Base-by-base conservation (phyloP, 352 stramenopile species). In the Phytophthora pisi region DNA sequence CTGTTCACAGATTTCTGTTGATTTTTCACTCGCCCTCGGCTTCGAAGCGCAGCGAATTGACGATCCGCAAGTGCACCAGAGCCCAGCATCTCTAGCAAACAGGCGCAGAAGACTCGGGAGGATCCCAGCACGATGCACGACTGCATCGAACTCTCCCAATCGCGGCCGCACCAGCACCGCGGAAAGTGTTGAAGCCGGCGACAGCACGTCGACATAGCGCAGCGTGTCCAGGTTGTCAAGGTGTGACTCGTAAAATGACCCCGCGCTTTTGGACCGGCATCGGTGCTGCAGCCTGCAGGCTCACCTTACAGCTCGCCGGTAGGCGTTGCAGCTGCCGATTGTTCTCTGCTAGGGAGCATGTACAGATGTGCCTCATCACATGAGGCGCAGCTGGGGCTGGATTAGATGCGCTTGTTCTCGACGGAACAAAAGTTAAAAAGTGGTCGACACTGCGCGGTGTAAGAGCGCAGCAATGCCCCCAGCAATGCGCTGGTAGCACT, bases 341-440 rank as follows among this genome's bases (percentile, higher is more conserved):
- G 40, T 60, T 72, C 64, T 68, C 51, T 20, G 26, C 16, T 59
- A 72, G 66, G 52, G 58, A 59, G 18, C 34, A 24, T 24, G 5
- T 52, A 62, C 58, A 72, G 52, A 68, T 68, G 58, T 64, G 64
- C 26, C 64, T n/a, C 43, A 15, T 34, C 0, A 15, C 9, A 5
- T 40, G 34, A 15, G 34, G 34, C 34, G 34, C 34, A 40, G 34
- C 34, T 46, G 66, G 51, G 60, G 10, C 34, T 46, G 66, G 58
- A 64, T 56, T 64, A 64, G 45, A 64, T 50, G 38, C 38, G 13
- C 38, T 46, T 18, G 16, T 46, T n/a, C 16, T 52, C 40, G 59
- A 62, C 51, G 64, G 64, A 71, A 66, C 64, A 71, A 64, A n/a
- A 49, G 31, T 36, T 72, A 38, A 36, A 58, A 30, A 16, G 45